These are phyloP conservation scores for Adiantum capillusveneris DNA, from an alignment of 75 land plant species.

Conservation along the genomic window DNA sequence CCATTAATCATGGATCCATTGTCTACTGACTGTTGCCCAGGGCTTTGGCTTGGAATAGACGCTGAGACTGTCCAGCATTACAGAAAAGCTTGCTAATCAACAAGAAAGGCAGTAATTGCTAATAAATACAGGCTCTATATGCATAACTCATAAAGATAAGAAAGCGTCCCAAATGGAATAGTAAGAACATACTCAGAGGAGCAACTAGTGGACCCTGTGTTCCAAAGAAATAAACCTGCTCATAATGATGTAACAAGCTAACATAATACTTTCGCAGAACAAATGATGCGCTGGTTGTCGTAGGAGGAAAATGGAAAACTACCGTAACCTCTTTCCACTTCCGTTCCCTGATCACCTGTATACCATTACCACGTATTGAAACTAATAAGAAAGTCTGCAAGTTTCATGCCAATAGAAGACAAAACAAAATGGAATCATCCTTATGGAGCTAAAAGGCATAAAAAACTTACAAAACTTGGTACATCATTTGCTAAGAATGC, in stretches of 20 bases:
- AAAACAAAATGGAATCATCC: too few species aligned
- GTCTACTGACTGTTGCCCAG: constrained; percentile 8
- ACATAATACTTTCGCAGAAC: constrained; percentile 77
- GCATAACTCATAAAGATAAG: too few species aligned
- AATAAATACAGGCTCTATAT: too few species aligned
- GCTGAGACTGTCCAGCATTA: constrained; percentile 10
- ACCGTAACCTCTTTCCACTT: constrained; percentile 86
- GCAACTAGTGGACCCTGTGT: constrained; percentile 39
- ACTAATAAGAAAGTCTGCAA: too few species aligned
- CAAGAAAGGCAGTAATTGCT: too few species aligned
- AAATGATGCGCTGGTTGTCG: constrained; percentile 92
- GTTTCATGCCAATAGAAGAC: too few species aligned
- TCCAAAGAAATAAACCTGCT: constrained; percentile 70
- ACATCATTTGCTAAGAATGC: too few species aligned
- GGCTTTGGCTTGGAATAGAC: constrained; percentile 18
- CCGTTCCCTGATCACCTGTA: constrained; percentile 74
- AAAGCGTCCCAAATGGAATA: too few species aligned
- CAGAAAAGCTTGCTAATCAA: not conserved
- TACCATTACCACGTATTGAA: not conserved
- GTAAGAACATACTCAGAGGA: constrained; percentile 37
- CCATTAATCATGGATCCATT: constrained; percentile 1
- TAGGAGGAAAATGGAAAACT: constrained; percentile 63
- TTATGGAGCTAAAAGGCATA: too few species aligned
- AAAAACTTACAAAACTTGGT: too few species aligned
- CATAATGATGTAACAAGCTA: constrained; percentile 61